These are phyloP conservation scores for Cutaneotrichosporon sp. DNA, from an alignment of 1,284 basidiomycete genomes.

Conservation along the genomic window DNA sequence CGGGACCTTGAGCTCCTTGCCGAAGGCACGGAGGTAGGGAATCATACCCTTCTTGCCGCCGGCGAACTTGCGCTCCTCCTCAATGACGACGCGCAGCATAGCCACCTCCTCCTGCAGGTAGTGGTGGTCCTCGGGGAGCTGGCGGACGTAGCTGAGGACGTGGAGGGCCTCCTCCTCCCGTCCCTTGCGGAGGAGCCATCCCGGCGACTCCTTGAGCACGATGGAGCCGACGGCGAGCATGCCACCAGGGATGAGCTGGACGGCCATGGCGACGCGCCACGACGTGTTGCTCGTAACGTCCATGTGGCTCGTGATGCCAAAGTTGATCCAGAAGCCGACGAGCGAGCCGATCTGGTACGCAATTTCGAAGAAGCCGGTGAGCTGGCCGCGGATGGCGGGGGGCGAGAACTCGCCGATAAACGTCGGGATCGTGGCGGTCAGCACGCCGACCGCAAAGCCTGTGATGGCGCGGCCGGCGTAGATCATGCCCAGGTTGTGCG, in stretches of 20 bases:
- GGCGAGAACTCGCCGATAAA: slow-evolving; percentile 52
- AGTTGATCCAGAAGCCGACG: slow-evolving; percentile 55
- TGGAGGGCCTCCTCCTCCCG: slow-evolving; percentile 52
- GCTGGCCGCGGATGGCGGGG: slow-evolving; percentile 51
- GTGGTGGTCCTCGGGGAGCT: slow-evolving; percentile 49
- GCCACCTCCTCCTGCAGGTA: slow-evolving; percentile 54
- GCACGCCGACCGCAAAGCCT: slow-evolving; percentile 47
- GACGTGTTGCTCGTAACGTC: slow-evolving; percentile 33
- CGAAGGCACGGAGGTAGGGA: slow-evolving; percentile 9
- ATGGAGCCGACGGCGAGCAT: slow-evolving; percentile 55
- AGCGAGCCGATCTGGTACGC: slow-evolving; percentile 49
- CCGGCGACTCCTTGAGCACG: slow-evolving; percentile 59
- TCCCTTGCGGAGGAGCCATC: slow-evolving; percentile 58
- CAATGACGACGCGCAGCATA: slow-evolving; percentile 33
- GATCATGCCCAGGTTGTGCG: slow-evolving; percentile 34
- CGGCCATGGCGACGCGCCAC: slow-evolving; percentile 59
- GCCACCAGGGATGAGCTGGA: slow-evolving; percentile 60
- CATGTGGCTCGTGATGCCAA: slow-evolving; percentile 53
- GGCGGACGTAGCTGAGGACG: slow-evolving; percentile 55
- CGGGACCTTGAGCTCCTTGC: slow-evolving; percentile 1
- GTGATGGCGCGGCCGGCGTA: slow-evolving; percentile 46
- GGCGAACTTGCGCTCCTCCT: slow-evolving; percentile 31
- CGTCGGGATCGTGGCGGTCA: slow-evolving; percentile 37
- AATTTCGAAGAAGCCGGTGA: slow-evolving; percentile 59
- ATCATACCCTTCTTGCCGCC: slow-evolving; percentile 10